Evolutionary conservation across 331 rosid genomes (phyloP), one percentile per base, ranked within the genome.

Genomic region (Rosa hybrid): DNA sequence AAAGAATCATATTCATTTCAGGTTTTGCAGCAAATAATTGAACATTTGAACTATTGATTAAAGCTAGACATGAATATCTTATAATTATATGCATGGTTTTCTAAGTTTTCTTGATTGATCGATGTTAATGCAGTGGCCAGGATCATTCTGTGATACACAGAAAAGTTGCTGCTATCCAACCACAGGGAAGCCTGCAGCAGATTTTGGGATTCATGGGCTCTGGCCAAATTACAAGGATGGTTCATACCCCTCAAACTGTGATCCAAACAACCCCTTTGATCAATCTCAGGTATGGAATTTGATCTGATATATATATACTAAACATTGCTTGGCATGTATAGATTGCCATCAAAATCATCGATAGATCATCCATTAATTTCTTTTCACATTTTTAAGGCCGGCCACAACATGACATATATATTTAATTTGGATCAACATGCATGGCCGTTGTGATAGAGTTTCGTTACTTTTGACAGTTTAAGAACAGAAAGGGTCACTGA

Each of bases 221-320:
- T 92, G 97, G 97, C 94, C 97, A 12, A 92, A 90, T 73, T 77
- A 80, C 79, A 74, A 81, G 12, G 76, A 86, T 75, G 91, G 91
- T 3, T 67, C 88, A 1, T 90, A 86, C 56, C 93, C 91, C 18
- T 86, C 91, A 14, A 84, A 86, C 50, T 92, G 97, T 64, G 84
- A 85, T 77, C 71, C 75, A 38, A 48, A 54, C 65, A 83, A 77
- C 50, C 75, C 90, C 30, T 85, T 84, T 34, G 54, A 83, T 64
- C 80, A 62, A 50, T 83, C 89, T 20, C 16, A 81, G 87, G 92
- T 83, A 63, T 25, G 42, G 0, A 25, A 12, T 63, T 27, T 5
- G 8, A 62, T 54, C 67, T 54, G 64, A 5, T 2, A 6, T 5
- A 5, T 2, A 6, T 5, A 72, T 50, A 18, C 23, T 11, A 0